These are phyloP conservation scores for Mycothermus thermophilus DNA, from an alignment of 495 filamentous ascomycete species.

Conservation along the genomic window DNA sequence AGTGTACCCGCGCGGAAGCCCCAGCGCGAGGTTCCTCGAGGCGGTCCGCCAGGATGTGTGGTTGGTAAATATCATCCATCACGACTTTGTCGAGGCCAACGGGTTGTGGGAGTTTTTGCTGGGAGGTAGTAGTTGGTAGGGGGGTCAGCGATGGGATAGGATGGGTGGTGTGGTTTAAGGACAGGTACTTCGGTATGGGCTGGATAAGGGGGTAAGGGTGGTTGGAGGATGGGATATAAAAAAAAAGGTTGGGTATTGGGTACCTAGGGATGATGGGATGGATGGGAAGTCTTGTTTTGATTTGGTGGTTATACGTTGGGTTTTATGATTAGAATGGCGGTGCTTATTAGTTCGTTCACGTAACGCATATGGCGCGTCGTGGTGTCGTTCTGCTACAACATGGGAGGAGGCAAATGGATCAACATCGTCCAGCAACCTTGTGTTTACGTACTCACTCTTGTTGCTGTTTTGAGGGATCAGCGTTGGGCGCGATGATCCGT, in stretches of 20 bases:
- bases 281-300: not conserved
- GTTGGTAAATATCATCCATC: constrained; percentile 85
- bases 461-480: not conserved
- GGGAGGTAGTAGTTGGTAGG: no score
- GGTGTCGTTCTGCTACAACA: not conserved
- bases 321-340: not conserved
- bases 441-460: no score
- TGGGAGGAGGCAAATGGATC: not conserved
- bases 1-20: constrained; percentile 56
- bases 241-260: not conserved
- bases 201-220: not conserved
- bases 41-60: constrained; percentile 53
- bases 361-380: not conserved
- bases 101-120: constrained; percentile 52
- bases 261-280: not conserved
- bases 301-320: not conserved
- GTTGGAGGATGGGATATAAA: not conserved
- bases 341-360: no score
- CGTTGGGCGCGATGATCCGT: no score
- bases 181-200: constrained; percentile 21
- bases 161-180: no score
- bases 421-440: not conserved
- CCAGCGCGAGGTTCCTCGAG: constrained; percentile 54
- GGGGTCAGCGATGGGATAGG: no score
- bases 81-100: constrained; percentile 56